Percentiles rank a stretch among this genome's conserved stretches.
Conservation (phyloP, 208 protist genomes). For the Endotrypanum monterogeii region DNA sequence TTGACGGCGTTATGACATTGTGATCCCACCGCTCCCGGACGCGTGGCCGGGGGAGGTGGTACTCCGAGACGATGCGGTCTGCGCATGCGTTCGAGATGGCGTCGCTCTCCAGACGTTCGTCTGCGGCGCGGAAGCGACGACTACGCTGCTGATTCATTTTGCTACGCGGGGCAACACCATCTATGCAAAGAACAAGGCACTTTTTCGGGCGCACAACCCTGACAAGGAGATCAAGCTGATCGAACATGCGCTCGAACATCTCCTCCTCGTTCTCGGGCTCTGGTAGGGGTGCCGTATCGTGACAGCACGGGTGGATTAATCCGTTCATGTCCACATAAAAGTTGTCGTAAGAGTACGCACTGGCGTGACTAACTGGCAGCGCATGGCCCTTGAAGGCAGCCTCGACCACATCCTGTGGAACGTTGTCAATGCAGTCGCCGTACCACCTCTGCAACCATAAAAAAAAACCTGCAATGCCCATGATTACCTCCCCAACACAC, state of each 20-base stretch:
- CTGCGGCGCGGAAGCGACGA: constrained; percentile 96
- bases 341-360: constrained; percentile 92
- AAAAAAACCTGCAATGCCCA: constrained; percentile 93
- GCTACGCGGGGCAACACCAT: constrained; percentile 98
- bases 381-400: constrained; percentile 43
- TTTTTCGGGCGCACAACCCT: constrained; percentile 97
- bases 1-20: constrained; percentile 99
- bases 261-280: constrained; percentile 89
- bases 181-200: constrained; percentile 97
- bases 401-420: constrained; percentile 75
- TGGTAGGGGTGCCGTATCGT: constrained; percentile 93
- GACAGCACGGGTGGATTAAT: constrained; percentile 99
- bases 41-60: constrained; percentile 57
- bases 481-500: constrained; percentile 18
- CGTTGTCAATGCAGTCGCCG: constrained; percentile 73
- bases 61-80: constrained; percentile 54
- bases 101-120: constrained; percentile 88
- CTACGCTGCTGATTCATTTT: constrained; percentile 99
- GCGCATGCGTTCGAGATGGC: constrained; percentile 66
- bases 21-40: constrained; percentile 94
- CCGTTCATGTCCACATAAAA: constrained; percentile 99
- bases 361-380: constrained; percentile 28
- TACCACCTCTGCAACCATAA: constrained; percentile 90
- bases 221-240: constrained; percentile 98
- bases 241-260: constrained; percentile 95